Evolutionary conservation across 345 rosid genomes (phyloP), one percentile per base, ranked within the genome.

Genomic region (Lepidium africanum): DNA sequence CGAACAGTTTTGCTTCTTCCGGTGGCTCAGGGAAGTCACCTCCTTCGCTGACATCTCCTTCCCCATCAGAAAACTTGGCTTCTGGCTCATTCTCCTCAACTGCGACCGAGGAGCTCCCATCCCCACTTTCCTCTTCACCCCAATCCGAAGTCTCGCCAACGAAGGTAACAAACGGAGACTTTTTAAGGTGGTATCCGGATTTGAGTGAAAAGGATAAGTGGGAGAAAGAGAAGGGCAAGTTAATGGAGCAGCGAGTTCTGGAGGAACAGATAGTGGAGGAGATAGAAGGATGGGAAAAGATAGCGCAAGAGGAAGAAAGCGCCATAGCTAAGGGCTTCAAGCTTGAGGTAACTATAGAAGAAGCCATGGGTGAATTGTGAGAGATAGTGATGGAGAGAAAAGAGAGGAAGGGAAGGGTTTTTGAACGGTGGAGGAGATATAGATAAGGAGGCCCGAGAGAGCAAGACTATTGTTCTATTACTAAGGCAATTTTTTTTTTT

Each of bases 1-100:
- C 97, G 69, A 86, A 93, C 21, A 93, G 72, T 76, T 90, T 93
- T 3, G 96, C 94, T 19, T 87, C 92, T 73, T 88, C 98, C 30
- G 94, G 74, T n/a, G 92, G 88, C 62, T 81, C 88, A 3, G 55
- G 76, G 42, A 67, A 65, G 0, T 11, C 64, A 1, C 48, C 74
- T 14, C 72, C 63, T 55, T 78, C 54, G 42, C 65, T 70, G 9
- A 23, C 65, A 13, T 63, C 57, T 5, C 17, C 65, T 53, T 50
- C 66, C 15, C 54, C 73, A 43, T 64, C 72, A 3, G 16, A 45
- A 19, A 64, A 45, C 40, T 41, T 39, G 14, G 36, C 69, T 59
- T 76, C 75, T 45, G 76, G 36, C 65, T 65, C 89, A 39, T 67
- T 76, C 7, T 79, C 86, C 58, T 76, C 73, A 19, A 77, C 63